Conservation (phyloP, 208 protist genomes). For the Sergeia podlipaevii region DNA sequence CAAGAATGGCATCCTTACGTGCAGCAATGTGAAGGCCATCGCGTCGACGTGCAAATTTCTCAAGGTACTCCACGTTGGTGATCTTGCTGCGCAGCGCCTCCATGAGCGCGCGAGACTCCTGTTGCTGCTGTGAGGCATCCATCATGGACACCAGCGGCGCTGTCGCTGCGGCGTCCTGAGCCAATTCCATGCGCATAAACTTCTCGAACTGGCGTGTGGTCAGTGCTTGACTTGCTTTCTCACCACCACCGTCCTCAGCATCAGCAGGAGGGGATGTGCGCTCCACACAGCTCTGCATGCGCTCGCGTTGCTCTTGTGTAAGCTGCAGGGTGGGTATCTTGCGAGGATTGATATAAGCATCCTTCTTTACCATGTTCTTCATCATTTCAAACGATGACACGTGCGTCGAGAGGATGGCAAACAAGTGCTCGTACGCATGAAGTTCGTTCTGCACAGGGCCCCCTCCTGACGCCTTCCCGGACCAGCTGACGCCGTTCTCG, state of each 20-base stretch:
- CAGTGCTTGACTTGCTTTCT: not conserved
- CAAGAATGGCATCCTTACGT: slow-evolving; percentile 69
- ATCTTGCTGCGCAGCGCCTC: slow-evolving; percentile 43
- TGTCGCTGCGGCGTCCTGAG: not conserved
- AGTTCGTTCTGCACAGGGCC: slow-evolving; percentile 30
- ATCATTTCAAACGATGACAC: slow-evolving; percentile 24
- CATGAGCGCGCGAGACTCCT: slow-evolving; percentile 45
- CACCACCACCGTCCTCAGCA: slow-evolving; percentile 12
- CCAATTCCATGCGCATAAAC: not conserved
- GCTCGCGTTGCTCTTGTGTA: slow-evolving; percentile 15
- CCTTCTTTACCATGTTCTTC: slow-evolving; percentile 22
- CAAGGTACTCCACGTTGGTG: slow-evolving; percentile 50
- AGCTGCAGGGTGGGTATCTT: slow-evolving; percentile 35
- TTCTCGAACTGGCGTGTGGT: no score
- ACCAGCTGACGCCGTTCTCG: slow-evolving; percentile 24
- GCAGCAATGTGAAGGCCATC: slow-evolving; percentile 62
- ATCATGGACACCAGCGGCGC: slow-evolving; percentile 7
- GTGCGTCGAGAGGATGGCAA: slow-evolving; percentile 23
- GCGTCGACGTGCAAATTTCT: slow-evolving; percentile 60
- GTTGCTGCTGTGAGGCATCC: slow-evolving; percentile 21
- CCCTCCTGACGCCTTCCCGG: slow-evolving; percentile 10
- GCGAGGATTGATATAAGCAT: slow-evolving; percentile 28
- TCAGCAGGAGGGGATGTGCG: slow-evolving; percentile 13
- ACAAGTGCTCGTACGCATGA: slow-evolving; percentile 41
- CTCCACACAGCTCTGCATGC: slow-evolving; percentile 19